These are phyloP conservation scores for Neobulgaria alba DNA, from an alignment of 2,329 filamentous ascomycete species.

Conservation along the genomic window DNA sequence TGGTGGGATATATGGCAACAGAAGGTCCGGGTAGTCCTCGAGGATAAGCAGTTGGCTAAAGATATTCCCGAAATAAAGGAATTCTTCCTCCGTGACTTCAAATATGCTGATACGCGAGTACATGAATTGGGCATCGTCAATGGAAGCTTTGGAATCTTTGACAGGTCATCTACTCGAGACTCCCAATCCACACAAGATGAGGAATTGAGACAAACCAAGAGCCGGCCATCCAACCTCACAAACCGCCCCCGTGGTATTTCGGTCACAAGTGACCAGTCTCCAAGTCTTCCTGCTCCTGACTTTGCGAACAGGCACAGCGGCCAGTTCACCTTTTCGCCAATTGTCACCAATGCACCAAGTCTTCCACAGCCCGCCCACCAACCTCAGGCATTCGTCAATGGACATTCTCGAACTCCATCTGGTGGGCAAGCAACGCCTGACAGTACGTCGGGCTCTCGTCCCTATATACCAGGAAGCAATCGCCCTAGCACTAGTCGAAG, in stretches of 20 bases:
- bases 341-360: conserved; percentile 35
- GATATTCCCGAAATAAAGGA: conserved; percentile 66
- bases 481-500: conserved; percentile 54
- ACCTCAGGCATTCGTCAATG: conserved; percentile 37
- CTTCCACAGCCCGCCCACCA: conserved; percentile 49
- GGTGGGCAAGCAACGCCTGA: conserved; percentile 49
- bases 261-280: conserved; percentile 53
- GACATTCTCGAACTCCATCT: conserved; percentile 47
- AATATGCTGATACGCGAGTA: conserved; percentile 64
- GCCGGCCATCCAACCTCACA: conserved; percentile 25
- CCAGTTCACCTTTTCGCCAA: conserved; percentile 54
- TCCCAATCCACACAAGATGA: conserved; percentile 31
- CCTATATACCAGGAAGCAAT: conserved; percentile 15
- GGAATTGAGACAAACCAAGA: conserved; percentile 20
- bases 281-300: conserved; percentile 56
- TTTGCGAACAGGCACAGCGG: conserved; percentile 58
- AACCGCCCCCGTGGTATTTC: conserved; percentile 50
- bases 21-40: conserved; percentile 69
- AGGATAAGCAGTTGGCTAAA: conserved; percentile 53
- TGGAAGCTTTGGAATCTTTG: conserved; percentile 43
- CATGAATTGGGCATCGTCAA: conserved; percentile 70
- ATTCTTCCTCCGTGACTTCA: conserved; percentile 72
- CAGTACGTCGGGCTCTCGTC: conserved; percentile 38
- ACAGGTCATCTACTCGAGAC: conserved; percentile 25
- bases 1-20: conserved; percentile 82